phyloP scores from a whole-genome alignment of 1,139 yeast species.

The Arxiozyma heterogenica region DNA sequence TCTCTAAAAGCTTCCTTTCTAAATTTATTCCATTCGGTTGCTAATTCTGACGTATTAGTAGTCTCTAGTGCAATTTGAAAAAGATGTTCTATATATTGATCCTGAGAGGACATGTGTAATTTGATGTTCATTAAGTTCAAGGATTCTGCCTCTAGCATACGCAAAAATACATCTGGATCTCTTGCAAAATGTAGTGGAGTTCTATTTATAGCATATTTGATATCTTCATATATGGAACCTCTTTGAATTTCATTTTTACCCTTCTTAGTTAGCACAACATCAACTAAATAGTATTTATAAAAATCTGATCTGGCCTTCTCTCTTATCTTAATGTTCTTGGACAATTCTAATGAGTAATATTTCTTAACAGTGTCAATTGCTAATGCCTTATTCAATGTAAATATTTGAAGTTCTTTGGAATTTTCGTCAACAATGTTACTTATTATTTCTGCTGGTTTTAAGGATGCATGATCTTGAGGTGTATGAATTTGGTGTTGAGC shows the following conservation, averaged over 20 bases:
- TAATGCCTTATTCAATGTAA: slow-evolving; percentile 49
- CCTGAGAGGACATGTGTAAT: slow-evolving; percentile 36
- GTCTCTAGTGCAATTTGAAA: slow-evolving; percentile 58
- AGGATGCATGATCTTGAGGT: slow-evolving; percentile 58
- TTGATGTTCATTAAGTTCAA: slow-evolving; percentile 46
- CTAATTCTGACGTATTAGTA: slow-evolving; percentile 75
- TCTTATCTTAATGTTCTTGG: slow-evolving; percentile 74
- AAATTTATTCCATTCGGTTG: slow-evolving; percentile 73
- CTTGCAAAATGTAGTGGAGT: slow-evolving; percentile 62
- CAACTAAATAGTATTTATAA: slow-evolving; percentile 58
- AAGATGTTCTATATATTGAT: slow-evolving; percentile 40
- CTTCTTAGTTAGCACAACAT: slow-evolving; percentile 75
- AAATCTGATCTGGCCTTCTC: slow-evolving; percentile 64
- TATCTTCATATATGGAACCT: slow-evolving; percentile 75
- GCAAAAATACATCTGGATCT: slow-evolving; percentile 71
- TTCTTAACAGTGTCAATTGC: slow-evolving; percentile 70
- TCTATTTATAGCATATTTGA: slow-evolving; percentile 82
- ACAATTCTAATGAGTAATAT: slow-evolving; percentile 69
- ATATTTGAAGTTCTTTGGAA: slow-evolving; percentile 35
- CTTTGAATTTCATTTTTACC: slow-evolving; percentile 76
- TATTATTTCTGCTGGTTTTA: slow-evolving; percentile 57
- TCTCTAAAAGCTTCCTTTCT: slow-evolving; percentile 58
- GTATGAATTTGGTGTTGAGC: slow-evolving; percentile 65
- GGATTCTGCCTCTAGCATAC: slow-evolving; percentile 86
- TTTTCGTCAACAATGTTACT: slow-evolving; percentile 44